Evolutionary conservation across 2,329 filamentous ascomycete species (phyloP), one percentile per base, ranked within the genome.

Genomic region (Dissoconium aciculare): DNA sequence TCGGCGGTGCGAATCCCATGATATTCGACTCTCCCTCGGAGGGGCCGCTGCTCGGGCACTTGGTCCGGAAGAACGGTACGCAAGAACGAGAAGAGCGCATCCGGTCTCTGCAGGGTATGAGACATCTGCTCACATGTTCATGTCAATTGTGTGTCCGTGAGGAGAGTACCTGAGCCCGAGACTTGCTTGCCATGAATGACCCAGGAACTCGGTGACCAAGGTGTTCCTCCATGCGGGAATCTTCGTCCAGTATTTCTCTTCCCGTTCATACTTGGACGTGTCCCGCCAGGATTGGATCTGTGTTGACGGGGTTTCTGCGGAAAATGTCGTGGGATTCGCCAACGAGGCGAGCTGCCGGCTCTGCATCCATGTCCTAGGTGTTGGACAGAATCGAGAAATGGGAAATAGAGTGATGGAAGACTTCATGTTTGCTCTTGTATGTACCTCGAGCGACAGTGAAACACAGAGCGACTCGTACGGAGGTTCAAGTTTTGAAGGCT

Each of bases 121-220:
- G 19, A 23, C 19, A 23, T 23, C 19, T 66, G 32, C 55, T 50
- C 11, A 57, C 50, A 63, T 70, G 36, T 32, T 23, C 4, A 33
- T 8, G 13, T 2, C 24, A 4, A 12, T 12, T 14, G 31, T 40
- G 25, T 35, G 35, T 21, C 4, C 13, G n/a, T 11, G 5, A 26
- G 15, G 14, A 11, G 19, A 15, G 2, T 5, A 29, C 13, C 9
- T 8, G 3, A 8, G 15, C 3, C 8, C 17, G 9, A 4, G n/a
- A 59, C 63, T 49, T 53, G 69, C 68, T 40, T 66, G 63, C 65
- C 67, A 73, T 8, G 54, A 47, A 35, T 71, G 67, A 17, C 56
- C 65, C 12, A 67, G 51, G 38, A 72, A 74, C 0, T 68, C 52
- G 2, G 61, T 48, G 3, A 52, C 42, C 1, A 62, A 43, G 0